Percentiles rank a stretch among this genome's conserved stretches.
Conservation (phyloP, 1,139 yeast species). For the Torulaspora globosa region DNA sequence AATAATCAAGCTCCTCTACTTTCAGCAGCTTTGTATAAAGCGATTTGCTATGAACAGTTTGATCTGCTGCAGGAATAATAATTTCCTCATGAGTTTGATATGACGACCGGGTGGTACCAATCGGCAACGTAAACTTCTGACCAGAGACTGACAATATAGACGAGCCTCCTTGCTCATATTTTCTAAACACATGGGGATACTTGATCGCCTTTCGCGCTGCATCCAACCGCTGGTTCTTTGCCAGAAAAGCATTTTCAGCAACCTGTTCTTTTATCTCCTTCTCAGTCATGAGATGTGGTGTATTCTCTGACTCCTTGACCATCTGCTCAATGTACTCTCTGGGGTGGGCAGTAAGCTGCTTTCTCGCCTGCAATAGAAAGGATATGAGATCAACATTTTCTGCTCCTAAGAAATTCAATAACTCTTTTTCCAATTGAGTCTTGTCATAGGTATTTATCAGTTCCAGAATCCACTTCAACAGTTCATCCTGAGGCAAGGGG, state of each 20-base stretch:
- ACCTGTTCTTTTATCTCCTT: constrained; percentile 58
- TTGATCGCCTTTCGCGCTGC: constrained; percentile 47
- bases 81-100: constrained; percentile 75
- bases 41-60: constrained; percentile 41
- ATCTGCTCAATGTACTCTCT: constrained; percentile 21
- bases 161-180: constrained; percentile 63
- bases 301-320: constrained; percentile 14
- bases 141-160: constrained; percentile 64
- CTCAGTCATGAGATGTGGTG: constrained; percentile 45
- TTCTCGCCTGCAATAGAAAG: constrained; percentile 54
- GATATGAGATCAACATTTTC: constrained; percentile 79
- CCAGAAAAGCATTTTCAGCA: constrained; percentile 49
- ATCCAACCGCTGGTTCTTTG: constrained; percentile 49
- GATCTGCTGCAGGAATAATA: constrained; percentile 66
- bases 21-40: constrained; percentile 54
- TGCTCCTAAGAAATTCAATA: constrained; percentile 79
- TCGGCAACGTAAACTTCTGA: constrained; percentile 71
- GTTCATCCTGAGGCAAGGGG: constrained; percentile 25
- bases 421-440: constrained; percentile 51
- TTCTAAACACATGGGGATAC: constrained; percentile 85
- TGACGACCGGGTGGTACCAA: constrained; percentile 69
- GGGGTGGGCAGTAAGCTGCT: constrained; percentile 33
- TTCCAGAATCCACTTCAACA: constrained; percentile 33
- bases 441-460: constrained; percentile 34
- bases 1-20: constrained; percentile 60